Evolutionary conservation across 1,284 basidiomycete genomes (phyloP).

Genomic region (Coniferiporia weirii): DNA sequence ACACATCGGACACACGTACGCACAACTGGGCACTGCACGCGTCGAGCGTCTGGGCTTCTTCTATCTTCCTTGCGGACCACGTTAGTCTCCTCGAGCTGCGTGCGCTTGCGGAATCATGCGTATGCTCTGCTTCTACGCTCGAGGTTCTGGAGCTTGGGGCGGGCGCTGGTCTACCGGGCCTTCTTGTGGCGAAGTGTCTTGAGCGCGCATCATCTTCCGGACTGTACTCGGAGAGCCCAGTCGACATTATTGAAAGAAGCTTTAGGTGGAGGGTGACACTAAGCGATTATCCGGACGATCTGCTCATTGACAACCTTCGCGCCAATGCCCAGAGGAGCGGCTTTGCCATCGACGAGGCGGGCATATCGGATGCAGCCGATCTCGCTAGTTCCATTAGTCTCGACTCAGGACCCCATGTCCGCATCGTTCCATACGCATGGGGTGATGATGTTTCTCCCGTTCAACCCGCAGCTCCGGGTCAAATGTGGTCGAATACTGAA

Average conservation of each 20-base stretch:
- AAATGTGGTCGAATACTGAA: not conserved
- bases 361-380: not conserved
- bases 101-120: slow-evolving; percentile 21
- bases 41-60: slow-evolving; percentile 66
- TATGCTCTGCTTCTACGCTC: slow-evolving; percentile 22
- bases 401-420: slow-evolving; percentile 25
- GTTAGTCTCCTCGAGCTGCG: slow-evolving; percentile 36
- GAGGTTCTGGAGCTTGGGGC: slow-evolving; percentile 68
- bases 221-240: no score
- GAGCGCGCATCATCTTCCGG: slow-evolving; percentile 5
- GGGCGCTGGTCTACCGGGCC: slow-evolving; percentile 65
- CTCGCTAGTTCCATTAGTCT: no score
- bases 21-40: slow-evolving; percentile 71
- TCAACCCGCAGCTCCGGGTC: slow-evolving; percentile 17
- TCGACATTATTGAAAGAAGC: not conserved
- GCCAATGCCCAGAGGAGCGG: slow-evolving; percentile 51
- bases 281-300: slow-evolving; percentile 67
- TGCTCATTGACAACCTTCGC: slow-evolving; percentile 52
- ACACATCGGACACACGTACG: slow-evolving; percentile 58
- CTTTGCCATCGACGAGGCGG: not conserved
- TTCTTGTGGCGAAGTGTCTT: slow-evolving; percentile 50
- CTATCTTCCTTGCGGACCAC: slow-evolving; percentile 61
- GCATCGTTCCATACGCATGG: slow-evolving; percentile 55
- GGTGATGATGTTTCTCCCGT: slow-evolving; percentile 44
- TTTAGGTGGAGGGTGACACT: slow-evolving; percentile 36